phyloP scores from a whole-genome alignment of 257 asterid genomes.

The Plantago elongata region DNA sequence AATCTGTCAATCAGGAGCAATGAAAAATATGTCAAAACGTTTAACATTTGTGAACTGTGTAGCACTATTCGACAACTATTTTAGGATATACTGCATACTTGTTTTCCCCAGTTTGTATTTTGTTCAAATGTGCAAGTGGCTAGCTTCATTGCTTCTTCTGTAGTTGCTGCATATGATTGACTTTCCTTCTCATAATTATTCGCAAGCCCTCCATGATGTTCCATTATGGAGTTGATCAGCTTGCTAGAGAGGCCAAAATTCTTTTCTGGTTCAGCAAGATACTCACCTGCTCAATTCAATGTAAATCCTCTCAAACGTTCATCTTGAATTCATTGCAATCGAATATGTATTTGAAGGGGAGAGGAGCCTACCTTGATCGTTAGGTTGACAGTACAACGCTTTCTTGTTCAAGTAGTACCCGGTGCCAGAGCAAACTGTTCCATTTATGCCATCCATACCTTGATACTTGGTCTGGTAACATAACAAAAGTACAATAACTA shows the following conservation, averaged over 20 bases:
- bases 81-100: conserved; percentile 30
- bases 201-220: conserved; percentile 10
- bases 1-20: conserved; percentile 28
- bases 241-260: conserved; percentile 43
- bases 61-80: too few species aligned
- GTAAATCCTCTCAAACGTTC: not conserved
- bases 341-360: too few species aligned
- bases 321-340: too few species aligned
- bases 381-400: conserved; percentile 45
- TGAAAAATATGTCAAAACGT: too few species aligned
- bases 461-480: conserved; percentile 57
- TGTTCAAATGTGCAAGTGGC: conserved; percentile 64
- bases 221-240: conserved; percentile 43
- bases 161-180: conserved; percentile 27
- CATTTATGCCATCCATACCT: conserved; percentile 79
- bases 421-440: conserved; percentile 61
- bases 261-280: conserved; percentile 34
- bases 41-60: too few species aligned
- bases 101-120: conserved; percentile 70
- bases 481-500: too few species aligned
- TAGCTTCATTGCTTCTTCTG: conserved; percentile 51
- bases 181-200: not conserved
- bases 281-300: conserved; percentile 33
- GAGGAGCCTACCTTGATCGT: conserved; percentile 35
- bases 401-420: conserved; percentile 66